A percentile compares a stretch with the other conserved stretches of the same genome.
phyloP scores from a whole-genome alignment of 768 basidiomycete species.

The Podaxis sp. region DNA sequence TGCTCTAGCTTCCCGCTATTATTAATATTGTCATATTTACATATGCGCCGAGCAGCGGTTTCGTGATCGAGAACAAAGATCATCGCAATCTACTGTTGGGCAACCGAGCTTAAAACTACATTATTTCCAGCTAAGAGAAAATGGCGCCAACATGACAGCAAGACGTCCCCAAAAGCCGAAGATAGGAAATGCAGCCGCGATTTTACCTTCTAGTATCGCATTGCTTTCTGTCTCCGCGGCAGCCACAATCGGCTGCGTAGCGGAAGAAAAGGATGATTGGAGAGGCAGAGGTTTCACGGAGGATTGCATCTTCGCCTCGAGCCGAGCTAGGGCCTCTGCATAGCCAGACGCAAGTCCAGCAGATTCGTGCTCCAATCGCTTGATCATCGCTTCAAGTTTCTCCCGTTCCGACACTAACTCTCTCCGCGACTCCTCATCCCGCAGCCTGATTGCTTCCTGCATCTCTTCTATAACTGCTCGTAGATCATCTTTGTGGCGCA shows the following conservation, averaged over 20 bases:
- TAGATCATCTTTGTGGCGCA: conserved; percentile 49
- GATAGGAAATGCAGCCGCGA: conserved; percentile 33
- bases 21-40: too few species aligned
- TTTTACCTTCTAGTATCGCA: conserved; percentile 32
- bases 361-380: conserved; percentile 39
- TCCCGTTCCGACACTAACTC: conserved; percentile 46
- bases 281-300: neutral
- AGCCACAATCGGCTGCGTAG: conserved; percentile 20
- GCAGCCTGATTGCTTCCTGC: conserved; percentile 40
- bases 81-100: neutral
- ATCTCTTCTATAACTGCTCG: conserved; percentile 45
- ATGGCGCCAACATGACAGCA: conserved; percentile 34
- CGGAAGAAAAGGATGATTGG: conserved; percentile 12
- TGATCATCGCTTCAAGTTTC: conserved; percentile 44
- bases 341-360: conserved; percentile 40
- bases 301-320: conserved; percentile 4
- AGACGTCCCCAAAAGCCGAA: conserved; percentile 35
- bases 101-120: neutral
- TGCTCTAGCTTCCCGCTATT: too few species aligned
- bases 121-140: conserved; percentile 34
- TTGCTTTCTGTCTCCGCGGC: conserved; percentile 30
- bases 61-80: neutral
- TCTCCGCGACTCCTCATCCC: conserved; percentile 45
- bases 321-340: conserved; percentile 6
- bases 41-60: too few species aligned